These are phyloP conservation scores for Lasiodiplodia sp. DNA, from an alignment of 2,329 filamentous ascomycete species.

Conservation along the genomic window DNA sequence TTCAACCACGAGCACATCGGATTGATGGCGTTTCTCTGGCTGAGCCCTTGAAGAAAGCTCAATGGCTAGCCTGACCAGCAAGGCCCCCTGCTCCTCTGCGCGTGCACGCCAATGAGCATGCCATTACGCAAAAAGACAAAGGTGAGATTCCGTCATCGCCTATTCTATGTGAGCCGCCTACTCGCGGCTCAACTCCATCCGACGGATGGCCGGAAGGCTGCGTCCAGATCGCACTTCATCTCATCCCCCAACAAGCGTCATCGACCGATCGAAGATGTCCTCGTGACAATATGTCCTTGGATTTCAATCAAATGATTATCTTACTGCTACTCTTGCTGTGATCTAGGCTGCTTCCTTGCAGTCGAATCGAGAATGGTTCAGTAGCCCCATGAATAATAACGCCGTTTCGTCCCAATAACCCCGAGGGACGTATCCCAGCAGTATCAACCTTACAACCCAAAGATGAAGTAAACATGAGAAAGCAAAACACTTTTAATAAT, in stretches of 20 bases:
- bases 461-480: background rate
- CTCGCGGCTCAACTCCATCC: constrained; percentile 13
- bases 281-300: background rate
- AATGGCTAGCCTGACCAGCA: too few relatives aligned
- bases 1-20: too few relatives aligned
- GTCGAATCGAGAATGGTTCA: background rate
- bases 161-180: background rate
- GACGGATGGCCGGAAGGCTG: constrained; percentile 4
- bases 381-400: background rate
- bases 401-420: background rate
- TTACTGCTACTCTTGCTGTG: background rate
- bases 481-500: background rate
- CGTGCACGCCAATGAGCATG: too few relatives aligned
- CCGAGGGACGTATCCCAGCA: background rate
- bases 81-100: too few relatives aligned
- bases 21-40: too few relatives aligned
- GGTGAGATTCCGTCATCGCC: background rate
- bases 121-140: background rate
- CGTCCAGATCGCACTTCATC: background rate
- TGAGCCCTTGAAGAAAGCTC: too few relatives aligned
- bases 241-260: background rate
- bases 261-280: background rate
- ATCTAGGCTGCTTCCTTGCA: background rate
- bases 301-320: background rate
- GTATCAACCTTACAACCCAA: background rate